Base-by-base conservation (phyloP, 2,329 filamentous ascomycete genomes). In the Sclerotinia trifoliorum region DNA sequence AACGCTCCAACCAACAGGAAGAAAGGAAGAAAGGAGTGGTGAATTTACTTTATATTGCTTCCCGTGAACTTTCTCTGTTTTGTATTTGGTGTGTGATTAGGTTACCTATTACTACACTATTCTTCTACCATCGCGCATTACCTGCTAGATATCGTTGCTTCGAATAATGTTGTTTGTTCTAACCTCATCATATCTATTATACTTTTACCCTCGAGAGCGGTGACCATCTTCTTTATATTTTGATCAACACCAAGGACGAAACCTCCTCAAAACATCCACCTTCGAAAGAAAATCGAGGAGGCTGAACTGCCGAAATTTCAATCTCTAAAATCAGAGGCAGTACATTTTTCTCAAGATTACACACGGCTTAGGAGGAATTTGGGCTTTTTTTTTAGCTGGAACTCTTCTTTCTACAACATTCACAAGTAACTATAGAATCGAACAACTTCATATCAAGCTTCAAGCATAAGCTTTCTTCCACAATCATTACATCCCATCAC, bases 251-350 rank as follows among this genome's bases (percentile, higher is more conserved):
- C 54, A 35, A 26, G 32, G 21, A 42, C 51, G 15, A 48, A 42
- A 57, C 44, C 44, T 35, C 46, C 42, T 26, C 62, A 26, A 49
- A 35, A 55, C 62, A 39, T 65, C 63, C 63, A 44, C 29, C 52
- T 57, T 35, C 11, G 17, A 46, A 32, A 48, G 42, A 24, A 42
- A 66, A 66, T 66, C 64, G 29, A 49, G 42, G 64, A 39, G 64
- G 64, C 64, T 66, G 64, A 66, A 66, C 44, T 51, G 29, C 17
- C 52, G 26, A 57, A 49, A 39, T 44, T 49, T 42, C 64, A 39
- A 58, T 49, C 42, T 29, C 26, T 8, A 48, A 35, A 66, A 48
- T 26, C 29, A 46, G 58, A 24, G 49, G 21, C 63, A 42, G 44
- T 32, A 39, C 64, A 44, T 48, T 57, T 46, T 39, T 49, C 54